Conservation (phyloP, 2,329 filamentous ascomycete species). For the Stachybotrys chlorohalonatus region DNA sequence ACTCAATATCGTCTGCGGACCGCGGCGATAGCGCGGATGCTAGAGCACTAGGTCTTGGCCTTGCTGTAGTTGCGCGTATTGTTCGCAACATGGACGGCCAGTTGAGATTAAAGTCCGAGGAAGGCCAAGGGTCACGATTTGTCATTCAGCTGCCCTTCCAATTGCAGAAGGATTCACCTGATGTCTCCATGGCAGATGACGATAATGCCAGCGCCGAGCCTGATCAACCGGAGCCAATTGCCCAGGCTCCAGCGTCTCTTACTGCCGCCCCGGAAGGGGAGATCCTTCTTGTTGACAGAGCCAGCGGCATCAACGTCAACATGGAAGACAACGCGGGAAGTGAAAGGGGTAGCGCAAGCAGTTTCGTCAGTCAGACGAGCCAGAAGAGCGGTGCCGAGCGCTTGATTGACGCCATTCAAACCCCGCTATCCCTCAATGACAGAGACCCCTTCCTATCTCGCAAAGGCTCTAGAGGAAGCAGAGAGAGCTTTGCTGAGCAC, state of each 20-base stretch:
- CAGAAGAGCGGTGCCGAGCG: constrained; percentile 56
- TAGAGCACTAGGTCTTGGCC: constrained; percentile 62
- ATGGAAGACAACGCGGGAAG: constrained; percentile 9
- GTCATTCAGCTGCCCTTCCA: constrained; percentile 71
- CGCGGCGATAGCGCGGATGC: constrained; percentile 19
- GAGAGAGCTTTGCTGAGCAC: neutral
- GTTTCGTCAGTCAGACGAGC: constrained; percentile 38
- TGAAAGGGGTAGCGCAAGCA: constrained; percentile 25
- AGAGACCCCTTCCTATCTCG: constrained; percentile 18
- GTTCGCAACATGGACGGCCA: constrained; percentile 89
- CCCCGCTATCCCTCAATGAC: constrained; percentile 37
- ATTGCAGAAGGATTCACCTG: constrained; percentile 35
- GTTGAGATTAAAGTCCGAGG: constrained; percentile 72
- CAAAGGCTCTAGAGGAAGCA: constrained; percentile 6
- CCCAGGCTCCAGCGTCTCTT: constrained; percentile 13
- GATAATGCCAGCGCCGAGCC: neutral
- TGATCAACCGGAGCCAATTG: constrained; percentile 4
- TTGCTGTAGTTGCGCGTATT: constrained; percentile 82
- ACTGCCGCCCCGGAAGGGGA: constrained; percentile 36
- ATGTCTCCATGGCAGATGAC: constrained; percentile 9
- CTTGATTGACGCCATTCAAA: constrained; percentile 63
- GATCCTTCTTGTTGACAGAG: constrained; percentile 51
- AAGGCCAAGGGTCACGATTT: constrained; percentile 74
- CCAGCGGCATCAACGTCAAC: constrained; percentile 15
- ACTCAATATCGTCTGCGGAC: constrained; percentile 11